Conservation (phyloP, 306 rosid genomes). For the Acacia crassicarpa region DNA sequence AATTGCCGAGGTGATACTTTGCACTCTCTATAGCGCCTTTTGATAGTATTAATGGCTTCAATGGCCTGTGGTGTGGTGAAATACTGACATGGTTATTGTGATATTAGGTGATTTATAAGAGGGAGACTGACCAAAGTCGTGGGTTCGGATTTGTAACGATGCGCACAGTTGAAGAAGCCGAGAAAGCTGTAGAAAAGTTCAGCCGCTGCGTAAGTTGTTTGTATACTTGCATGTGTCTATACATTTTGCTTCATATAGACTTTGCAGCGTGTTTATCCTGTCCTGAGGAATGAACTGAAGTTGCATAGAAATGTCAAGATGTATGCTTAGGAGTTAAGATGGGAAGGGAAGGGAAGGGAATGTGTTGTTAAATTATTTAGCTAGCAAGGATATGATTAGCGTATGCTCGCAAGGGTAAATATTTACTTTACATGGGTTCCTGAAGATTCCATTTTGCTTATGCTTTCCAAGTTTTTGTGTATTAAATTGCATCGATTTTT, state of each 20-base stretch:
- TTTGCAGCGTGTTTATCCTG: not conserved
- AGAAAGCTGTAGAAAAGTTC: conserved; percentile 70
- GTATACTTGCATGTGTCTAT: not conserved
- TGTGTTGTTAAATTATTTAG: not conserved
- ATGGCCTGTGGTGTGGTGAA: not conserved
- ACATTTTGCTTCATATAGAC: not conserved
- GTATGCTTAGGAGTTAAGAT: not conserved
- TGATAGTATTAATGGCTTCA: not conserved
- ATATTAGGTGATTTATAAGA: conserved; percentile 78
- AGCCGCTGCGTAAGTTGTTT: conserved; percentile 69
- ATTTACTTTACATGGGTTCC: too few species aligned
- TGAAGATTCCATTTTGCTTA: too few species aligned
- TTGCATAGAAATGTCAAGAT: not conserved
- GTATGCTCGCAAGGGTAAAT: too few species aligned
- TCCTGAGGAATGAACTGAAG: not conserved
- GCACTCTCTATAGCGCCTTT: not conserved
- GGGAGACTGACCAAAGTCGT: conserved; percentile 80
- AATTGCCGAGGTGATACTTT: conserved; percentile 72
- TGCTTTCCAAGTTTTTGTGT: too few species aligned
- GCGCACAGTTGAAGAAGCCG: conserved; percentile 86
- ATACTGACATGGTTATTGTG: conserved; percentile 9
- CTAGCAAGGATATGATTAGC: too few species aligned
- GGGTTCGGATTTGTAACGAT: conserved; percentile 93
- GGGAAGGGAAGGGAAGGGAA: not conserved
- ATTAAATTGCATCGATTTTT: too few species aligned